A percentile compares a stretch with the other conserved stretches of the same genome.
These are phyloP conservation scores for Auricularia auricula-judae DNA, from an alignment of 768 basidiomycete species.

Conservation along the genomic window DNA sequence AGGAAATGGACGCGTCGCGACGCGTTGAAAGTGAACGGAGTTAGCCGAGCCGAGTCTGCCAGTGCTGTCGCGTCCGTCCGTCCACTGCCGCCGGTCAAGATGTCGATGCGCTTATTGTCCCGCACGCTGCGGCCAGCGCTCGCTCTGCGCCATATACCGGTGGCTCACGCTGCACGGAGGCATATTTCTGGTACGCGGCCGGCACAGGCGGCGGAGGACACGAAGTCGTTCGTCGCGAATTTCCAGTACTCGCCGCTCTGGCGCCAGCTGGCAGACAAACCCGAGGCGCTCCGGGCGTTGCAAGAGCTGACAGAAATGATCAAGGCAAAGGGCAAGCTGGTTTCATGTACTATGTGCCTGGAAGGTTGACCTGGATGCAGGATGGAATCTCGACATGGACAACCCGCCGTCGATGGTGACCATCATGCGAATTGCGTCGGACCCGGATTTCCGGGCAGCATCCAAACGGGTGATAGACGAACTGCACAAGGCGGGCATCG, in stretches of 20 bases:
- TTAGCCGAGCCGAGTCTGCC: conserved; percentile 1
- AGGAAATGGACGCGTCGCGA: conserved; percentile 6
- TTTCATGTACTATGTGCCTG: neutral
- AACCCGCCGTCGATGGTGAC: conserved; percentile 37
- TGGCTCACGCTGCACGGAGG: neutral
- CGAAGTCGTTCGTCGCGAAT: conserved; percentile 25
- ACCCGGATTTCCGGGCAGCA: conserved; percentile 40
- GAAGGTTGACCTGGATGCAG: conserved; percentile 19
- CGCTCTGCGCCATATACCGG: neutral
- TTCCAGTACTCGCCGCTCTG: conserved; percentile 36
- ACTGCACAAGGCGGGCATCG: conserved; percentile 49
- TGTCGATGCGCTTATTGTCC: neutral
- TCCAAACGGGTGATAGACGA: conserved; percentile 36
- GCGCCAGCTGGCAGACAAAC: conserved; percentile 37
- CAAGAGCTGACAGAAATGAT: conserved; percentile 33
- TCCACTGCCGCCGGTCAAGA: neutral
- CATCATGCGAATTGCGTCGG: conserved; percentile 43
- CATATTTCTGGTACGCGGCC: neutral
- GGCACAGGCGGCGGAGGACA: conserved; percentile 21
- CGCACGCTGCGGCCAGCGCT: too few relatives aligned
- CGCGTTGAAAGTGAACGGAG: conserved; percentile 10
- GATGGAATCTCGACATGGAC: conserved; percentile 34
- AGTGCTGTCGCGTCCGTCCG: neutral
- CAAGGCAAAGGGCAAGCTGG: conserved; percentile 34
- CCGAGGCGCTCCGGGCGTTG: conserved; percentile 40